Percentiles rank a stretch among this genome's conserved stretches.
Evolutionary conservation across 1,139 yeast genomes (phyloP).

Genomic region (Saccharomyces pastorianus): DNA sequence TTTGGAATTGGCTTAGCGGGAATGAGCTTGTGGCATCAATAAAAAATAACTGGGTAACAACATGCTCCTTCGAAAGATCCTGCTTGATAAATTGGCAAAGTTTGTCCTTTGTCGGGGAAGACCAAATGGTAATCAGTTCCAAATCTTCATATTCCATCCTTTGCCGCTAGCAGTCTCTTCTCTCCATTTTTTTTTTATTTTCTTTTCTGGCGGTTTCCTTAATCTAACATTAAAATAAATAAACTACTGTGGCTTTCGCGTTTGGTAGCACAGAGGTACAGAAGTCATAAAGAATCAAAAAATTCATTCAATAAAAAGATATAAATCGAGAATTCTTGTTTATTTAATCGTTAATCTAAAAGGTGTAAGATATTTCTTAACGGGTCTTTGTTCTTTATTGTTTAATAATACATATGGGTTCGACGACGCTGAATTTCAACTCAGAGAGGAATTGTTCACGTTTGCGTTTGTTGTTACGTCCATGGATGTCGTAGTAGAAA

Average conservation of each 20-base stretch:
- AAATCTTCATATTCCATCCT: not conserved
- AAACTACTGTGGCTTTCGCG: not conserved
- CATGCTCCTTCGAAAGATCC: not conserved
- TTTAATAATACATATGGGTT: not conserved
- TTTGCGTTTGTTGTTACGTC: not conserved
- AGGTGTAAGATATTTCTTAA: not conserved
- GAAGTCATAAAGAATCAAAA: not conserved
- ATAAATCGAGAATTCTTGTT: not conserved
- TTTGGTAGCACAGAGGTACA: not conserved
- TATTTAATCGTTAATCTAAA: not conserved
- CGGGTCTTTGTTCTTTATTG: not conserved
- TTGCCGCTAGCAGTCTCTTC: not conserved
- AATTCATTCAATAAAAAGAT: not conserved
- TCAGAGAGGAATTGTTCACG: not conserved
- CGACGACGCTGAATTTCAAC: not conserved
- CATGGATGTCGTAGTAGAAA: not conserved
- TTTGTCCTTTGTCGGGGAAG: not conserved
- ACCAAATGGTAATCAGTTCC: conserved; percentile 1
- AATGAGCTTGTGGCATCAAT: conserved; percentile 25
- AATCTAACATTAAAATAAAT: not conserved
- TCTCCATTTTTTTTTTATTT: not conserved
- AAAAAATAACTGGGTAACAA: conserved; percentile 12
- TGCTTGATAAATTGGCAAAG: conserved; percentile 1
- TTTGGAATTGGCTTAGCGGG: conserved; percentile 22
- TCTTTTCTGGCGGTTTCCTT: not conserved